Evolutionary conservation across 371 early-diverging fungal genomes (phyloP).

Genomic region (Phascolomyces articulosus): DNA sequence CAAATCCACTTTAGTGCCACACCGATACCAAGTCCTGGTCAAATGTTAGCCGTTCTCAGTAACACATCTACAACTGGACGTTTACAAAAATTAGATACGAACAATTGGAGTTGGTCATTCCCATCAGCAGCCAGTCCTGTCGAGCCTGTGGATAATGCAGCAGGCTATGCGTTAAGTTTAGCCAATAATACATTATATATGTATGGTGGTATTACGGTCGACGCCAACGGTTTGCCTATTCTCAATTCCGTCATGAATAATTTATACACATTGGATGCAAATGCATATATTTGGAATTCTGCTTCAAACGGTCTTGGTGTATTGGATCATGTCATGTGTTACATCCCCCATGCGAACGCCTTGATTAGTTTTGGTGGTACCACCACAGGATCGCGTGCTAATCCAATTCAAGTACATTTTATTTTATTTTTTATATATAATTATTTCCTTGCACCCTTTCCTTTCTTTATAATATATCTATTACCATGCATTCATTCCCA

Average conservation of each 20-base stretch:
- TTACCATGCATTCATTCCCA: neutral
- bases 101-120: constrained; percentile 26
- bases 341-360: constrained; percentile 22
- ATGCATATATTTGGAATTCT: constrained; percentile 20
- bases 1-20: constrained; percentile 20
- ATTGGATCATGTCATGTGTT: constrained; percentile 25
- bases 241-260: constrained; percentile 17
- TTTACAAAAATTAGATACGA: constrained; percentile 25
- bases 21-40: constrained; percentile 22
- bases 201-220: constrained; percentile 23
- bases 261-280: constrained; percentile 20
- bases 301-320: constrained; percentile 22
- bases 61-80: constrained; percentile 17
- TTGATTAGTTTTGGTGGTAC: constrained; percentile 29
- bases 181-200: constrained; percentile 25
- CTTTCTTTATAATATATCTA: no score
- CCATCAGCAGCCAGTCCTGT: constrained; percentile 13
- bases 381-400: constrained; percentile 16
- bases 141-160: constrained; percentile 9
- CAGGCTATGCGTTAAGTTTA: constrained; percentile 15
- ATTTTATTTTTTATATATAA: neutral
- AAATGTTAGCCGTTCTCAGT: constrained; percentile 20
- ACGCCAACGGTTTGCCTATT: constrained; percentile 13
- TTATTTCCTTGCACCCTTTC: no score
- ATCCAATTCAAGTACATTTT: constrained; percentile 7